Base-by-base conservation (phyloP, 768 basidiomycete genomes). In the Boletus sensibilis region DNA sequence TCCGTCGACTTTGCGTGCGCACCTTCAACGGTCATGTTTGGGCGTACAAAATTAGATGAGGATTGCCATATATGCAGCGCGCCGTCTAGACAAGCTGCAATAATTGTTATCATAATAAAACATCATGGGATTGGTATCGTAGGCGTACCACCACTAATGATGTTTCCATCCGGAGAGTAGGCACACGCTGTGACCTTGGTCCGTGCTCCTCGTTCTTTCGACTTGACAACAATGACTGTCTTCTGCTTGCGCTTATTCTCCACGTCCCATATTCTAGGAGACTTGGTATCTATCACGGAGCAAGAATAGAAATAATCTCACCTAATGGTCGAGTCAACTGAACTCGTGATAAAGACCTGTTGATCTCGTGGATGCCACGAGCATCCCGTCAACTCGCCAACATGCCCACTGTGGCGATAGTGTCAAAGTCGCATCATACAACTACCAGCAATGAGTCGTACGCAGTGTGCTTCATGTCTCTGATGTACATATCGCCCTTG, bases 391-490 rank as follows among this genome's bases (percentile, higher is more conserved):
- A 98, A 66, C 71, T 98, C 95, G 21, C 88, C 87, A 40, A 98
- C 95, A 75, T 99, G 97, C 2, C 97, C 97, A 29, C 95, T 98
- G 56, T 20, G 56, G 29, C 16, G 23, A 48, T 25, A 25, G 12
- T n/a, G 52, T 60, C 20, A 67, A 53, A 18, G 25, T 41, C 12
- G 41, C 53, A 38, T 52, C 39, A 49, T 25, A 35, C 33, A n/a
- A 60, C 48, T 20, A 58, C 41, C 45, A 27, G 50, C 45, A 62
- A 58, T 10, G 29, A 55, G 47, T 77, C 94, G 62, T 65, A 96
- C 96, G 88, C 82, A n/a, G 97, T 99, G 68, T 98, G 88, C 73
- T 93, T 93, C 92, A 99, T 95, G 74, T 99, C 97, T 53, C 97
- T 88, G 63, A 99, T 91, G 71, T 98, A 99, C 57, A 91, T 92